Percentiles rank a stretch among this genome's conserved stretches.
Conservation (phyloP, 257 asterid species). For the Solanum etuberosum region DNA sequence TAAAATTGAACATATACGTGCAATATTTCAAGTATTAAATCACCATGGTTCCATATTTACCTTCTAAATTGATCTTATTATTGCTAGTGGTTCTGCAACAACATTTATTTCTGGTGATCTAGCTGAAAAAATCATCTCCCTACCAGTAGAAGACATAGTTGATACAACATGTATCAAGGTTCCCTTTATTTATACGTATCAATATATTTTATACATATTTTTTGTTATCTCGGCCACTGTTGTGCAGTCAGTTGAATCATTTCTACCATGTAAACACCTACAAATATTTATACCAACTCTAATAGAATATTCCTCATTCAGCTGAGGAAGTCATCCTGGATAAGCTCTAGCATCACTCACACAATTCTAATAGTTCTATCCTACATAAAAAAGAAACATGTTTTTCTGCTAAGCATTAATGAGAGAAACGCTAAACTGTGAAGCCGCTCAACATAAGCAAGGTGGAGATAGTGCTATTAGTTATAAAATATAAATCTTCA, state of each 20-base stretch:
- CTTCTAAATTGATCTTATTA: too few relatives aligned
- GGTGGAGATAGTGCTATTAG: background rate
- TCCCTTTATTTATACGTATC: background rate
- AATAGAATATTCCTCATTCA: background rate
- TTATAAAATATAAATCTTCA: too few relatives aligned
- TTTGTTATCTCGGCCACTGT: too few relatives aligned
- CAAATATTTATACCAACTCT: too few relatives aligned
- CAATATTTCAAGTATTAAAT: too few relatives aligned
- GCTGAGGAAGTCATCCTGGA: background rate
- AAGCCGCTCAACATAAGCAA: background rate
- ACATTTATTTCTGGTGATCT: background rate
- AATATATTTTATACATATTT: too few relatives aligned
- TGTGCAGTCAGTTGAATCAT: too few relatives aligned
- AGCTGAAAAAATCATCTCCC: background rate
- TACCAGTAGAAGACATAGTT: too few relatives aligned
- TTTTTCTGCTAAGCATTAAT: background rate
- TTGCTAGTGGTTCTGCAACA: too few relatives aligned
- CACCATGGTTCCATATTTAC: background rate
- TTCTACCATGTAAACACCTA: too few relatives aligned
- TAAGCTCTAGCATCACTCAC: too few relatives aligned
- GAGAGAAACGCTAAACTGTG: background rate
- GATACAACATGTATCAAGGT: background rate
- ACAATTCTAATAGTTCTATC: background rate
- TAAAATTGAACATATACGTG: too few relatives aligned
- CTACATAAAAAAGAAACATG: background rate